phyloP scores from a whole-genome alignment of 257 asterid genomes.

The Fraxinus excelsior region DNA sequence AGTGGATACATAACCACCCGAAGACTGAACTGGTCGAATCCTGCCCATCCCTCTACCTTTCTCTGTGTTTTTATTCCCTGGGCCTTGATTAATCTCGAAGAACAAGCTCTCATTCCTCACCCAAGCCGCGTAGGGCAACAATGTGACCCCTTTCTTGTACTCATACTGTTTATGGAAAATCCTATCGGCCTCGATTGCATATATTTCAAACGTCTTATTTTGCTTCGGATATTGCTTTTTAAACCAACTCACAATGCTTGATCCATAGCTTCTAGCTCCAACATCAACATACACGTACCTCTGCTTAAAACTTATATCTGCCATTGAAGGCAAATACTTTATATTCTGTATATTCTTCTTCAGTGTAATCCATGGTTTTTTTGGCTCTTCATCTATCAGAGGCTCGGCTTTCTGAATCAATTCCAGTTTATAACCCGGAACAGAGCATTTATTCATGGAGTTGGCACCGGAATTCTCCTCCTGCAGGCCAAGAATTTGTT shows the following conservation, averaged over 20 bases:
- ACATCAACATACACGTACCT: conserved; percentile 52
- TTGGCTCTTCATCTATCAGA: conserved; percentile 43
- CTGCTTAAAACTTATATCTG: conserved; percentile 30
- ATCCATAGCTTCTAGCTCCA: conserved; percentile 53
- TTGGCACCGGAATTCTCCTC: conserved; percentile 7
- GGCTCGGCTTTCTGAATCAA: conserved; percentile 40
- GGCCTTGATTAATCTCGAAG: conserved; percentile 41
- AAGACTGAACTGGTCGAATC: conserved; percentile 24
- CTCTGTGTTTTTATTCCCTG: conserved; percentile 31
- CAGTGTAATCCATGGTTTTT: conserved; percentile 34
- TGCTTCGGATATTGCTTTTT: conserved; percentile 51
- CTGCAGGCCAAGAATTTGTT: conserved; percentile 8
- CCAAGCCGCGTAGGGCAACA: conserved; percentile 61
- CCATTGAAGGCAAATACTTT: conserved; percentile 43
- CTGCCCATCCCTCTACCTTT: conserved; percentile 36
- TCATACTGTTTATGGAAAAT: conserved; percentile 41
- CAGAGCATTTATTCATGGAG: conserved; percentile 15
- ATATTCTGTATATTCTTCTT: conserved; percentile 39
- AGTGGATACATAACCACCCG: neutral
- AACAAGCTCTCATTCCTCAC: conserved; percentile 47
- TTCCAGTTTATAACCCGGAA: conserved; percentile 16
- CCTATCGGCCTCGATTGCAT: conserved; percentile 54
- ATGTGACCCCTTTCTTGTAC: conserved; percentile 33
- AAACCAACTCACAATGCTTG: conserved; percentile 65
- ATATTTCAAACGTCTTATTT: conserved; percentile 40